Percentiles rank a stretch among this genome's conserved stretches.
Evolutionary conservation across 768 basidiomycete genomes (phyloP).

Genomic region (Pleurotus ostreatus): DNA sequence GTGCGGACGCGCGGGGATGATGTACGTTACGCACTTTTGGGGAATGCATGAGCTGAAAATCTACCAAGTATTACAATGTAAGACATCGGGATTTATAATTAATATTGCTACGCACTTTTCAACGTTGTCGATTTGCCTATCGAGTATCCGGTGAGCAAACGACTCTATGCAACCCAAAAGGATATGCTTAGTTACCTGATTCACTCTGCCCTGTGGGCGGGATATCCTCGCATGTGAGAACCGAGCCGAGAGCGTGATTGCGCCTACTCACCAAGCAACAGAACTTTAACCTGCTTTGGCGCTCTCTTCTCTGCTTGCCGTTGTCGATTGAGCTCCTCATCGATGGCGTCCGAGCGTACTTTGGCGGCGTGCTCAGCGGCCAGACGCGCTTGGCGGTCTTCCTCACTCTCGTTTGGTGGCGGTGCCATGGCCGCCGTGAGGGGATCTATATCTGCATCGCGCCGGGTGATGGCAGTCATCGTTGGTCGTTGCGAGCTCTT

Average conservation of each 20-base stretch:
- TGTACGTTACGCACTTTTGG: conserved; percentile 4
- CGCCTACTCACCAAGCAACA: conserved; percentile 49
- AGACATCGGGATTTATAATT: background rate
- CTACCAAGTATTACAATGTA: conserved; percentile 24
- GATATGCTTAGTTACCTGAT: conserved; percentile 47
- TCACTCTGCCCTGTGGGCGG: conserved; percentile 66
- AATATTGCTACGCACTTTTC: conserved; percentile 52
- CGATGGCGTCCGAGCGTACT: conserved; percentile 57
- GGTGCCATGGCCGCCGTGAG: conserved; percentile 45
- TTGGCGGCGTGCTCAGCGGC: conserved; percentile 48
- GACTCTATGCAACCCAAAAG: background rate
- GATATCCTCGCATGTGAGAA: no score
- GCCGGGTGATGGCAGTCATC: background rate
- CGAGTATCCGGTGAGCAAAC: conserved; percentile 1
- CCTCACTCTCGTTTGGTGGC: conserved; percentile 52
- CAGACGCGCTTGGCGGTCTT: conserved; percentile 38
- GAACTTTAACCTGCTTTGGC: conserved; percentile 50
- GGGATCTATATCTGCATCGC: conserved; percentile 39
- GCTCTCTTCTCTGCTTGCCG: conserved; percentile 41
- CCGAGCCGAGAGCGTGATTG: background rate
- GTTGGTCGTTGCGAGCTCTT: background rate
- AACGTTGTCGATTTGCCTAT: conserved; percentile 78
- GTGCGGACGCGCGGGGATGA: background rate
- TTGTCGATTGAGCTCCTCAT: conserved; percentile 54
- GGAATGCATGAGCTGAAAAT: conserved; percentile 53